Conservation (phyloP, 1,284 basidiomycete species). For the Boletus semigastroideus region DNA sequence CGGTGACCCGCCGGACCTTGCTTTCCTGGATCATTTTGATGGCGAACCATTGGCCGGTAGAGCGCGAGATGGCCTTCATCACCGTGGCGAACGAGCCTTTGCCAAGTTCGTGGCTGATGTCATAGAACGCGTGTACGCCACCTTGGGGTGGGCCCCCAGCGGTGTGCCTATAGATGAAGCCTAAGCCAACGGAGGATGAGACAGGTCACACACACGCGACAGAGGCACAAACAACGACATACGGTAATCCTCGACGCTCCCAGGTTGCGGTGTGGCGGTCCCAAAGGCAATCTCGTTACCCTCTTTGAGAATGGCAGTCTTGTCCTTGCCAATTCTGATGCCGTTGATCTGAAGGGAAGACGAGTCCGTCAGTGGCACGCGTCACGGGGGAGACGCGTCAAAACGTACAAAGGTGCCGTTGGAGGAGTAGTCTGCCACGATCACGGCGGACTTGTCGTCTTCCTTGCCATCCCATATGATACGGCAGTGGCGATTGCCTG, state of each 20-base stretch:
- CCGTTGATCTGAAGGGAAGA: slow-evolving; percentile 63
- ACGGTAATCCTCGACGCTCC: slow-evolving; percentile 38
- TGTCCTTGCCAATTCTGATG: slow-evolving; percentile 56
- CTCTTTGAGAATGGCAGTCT: slow-evolving; percentile 62
- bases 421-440: slow-evolving; percentile 71
- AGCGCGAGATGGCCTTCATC: slow-evolving; percentile 62
- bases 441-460: slow-evolving; percentile 51
- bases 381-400: slow-evolving; percentile 3
- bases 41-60: slow-evolving; percentile 63
- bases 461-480: slow-evolving; percentile 69
- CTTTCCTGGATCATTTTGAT: slow-evolving; percentile 72
- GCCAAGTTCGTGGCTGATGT: slow-evolving; percentile 66
- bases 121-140: slow-evolving; percentile 64
- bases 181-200: slow-evolving; percentile 24
- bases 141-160: slow-evolving; percentile 47
- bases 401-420: slow-evolving; percentile 83
- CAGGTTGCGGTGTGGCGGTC: slow-evolving; percentile 44
- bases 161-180: slow-evolving; percentile 53
- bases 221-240: slow-evolving; percentile 28
- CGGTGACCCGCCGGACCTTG: slow-evolving; percentile 40
- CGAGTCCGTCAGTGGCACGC: slow-evolving; percentile 6
- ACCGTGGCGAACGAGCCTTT: slow-evolving; percentile 82
- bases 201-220: background rate
- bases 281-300: slow-evolving; percentile 86
- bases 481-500: slow-evolving; percentile 67